Base-by-base conservation (phyloP, 2,329 filamentous ascomycete species). In the Sporothrix protearum region DNA sequence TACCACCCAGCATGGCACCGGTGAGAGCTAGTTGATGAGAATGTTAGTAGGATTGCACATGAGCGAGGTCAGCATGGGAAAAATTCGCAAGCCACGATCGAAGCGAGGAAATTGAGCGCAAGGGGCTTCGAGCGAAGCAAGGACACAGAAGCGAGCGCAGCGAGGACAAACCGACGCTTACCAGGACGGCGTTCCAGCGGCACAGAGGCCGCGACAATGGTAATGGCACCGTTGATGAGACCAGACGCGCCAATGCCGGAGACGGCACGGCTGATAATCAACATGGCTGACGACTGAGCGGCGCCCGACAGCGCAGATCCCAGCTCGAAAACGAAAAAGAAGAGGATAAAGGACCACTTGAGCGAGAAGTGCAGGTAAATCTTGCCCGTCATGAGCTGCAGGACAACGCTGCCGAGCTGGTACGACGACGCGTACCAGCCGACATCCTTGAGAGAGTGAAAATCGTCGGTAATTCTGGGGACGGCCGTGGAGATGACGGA, bases 251-350 rank as follows among this genome's bases (percentile, higher is more conserved):
- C 87, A 0, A 84, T 73, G 0, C 87, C 87, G 0, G 87, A 84
- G 2, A 89, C 78, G 2, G 85, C 83, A 4, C 87, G 82, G 1
- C 86, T 86, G 9, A 84, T 76, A 69, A 89, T 89, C 69, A 89
- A 82, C 80, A 85, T 85, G 0, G 78, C 74, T 0, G 85, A 86
- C 10, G 80, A 84, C 0, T 76, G 79, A 0, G 87, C 83, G 68
- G 82, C 74, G 70, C 79, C 87, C 73, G 86, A 89, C n/a, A 89
- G 77, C 3, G 86, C 74, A 0, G 84, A 87, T 1, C 87, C 87
- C 0, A 88, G 28, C 75, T 88, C 86, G 73, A 89, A 89, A 53
- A 87, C 70, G 47, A 78, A 74, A 36, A 89, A 80, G 57, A 85
- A 82, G 68, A 71, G 67, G 7, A 82, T 74, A 64, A 81, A 83